A percentile compares a stretch with the other conserved stretches of the same genome.
These are phyloP conservation scores for Fusarium vanettenii DNA, from an alignment of 2,329 filamentous ascomycete genomes.

Conservation along the genomic window DNA sequence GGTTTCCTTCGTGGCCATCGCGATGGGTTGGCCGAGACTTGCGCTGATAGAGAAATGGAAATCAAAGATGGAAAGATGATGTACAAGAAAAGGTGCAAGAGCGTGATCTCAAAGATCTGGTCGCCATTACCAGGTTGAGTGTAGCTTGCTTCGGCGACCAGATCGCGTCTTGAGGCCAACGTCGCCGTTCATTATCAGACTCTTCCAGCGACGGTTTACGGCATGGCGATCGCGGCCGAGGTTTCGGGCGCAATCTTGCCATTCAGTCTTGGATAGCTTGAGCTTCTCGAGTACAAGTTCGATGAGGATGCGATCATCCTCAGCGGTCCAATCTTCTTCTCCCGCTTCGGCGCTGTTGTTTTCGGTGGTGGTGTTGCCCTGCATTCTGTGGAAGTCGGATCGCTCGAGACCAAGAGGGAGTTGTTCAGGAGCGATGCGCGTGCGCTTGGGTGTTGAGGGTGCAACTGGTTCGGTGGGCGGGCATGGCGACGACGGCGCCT, in stretches of 20 bases:
- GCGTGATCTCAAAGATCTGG: background rate
- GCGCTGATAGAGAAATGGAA: conserved; percentile 23
- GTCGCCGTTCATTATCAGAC: conserved; percentile 68
- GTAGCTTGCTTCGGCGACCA: conserved; percentile 59
- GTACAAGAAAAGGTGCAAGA: conserved; percentile 25
- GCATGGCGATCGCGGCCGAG: conserved; percentile 70
- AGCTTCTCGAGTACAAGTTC: conserved; percentile 76
- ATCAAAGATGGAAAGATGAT: conserved; percentile 21
- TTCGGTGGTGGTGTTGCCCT: conserved; percentile 41
- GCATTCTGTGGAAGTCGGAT: conserved; percentile 65
- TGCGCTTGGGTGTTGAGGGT: conserved; percentile 69
- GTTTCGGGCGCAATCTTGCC: conserved; percentile 74
- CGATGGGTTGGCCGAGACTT: conserved; percentile 20
- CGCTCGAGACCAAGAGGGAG: conserved; percentile 70
- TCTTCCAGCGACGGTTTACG: conserved; percentile 72
- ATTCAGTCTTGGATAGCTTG: conserved; percentile 71
- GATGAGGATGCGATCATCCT: conserved; percentile 74
- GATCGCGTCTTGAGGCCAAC: conserved; percentile 66
- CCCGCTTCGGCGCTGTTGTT: conserved; percentile 54
- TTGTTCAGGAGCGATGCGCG: conserved; percentile 69
- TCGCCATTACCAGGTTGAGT: conserved; percentile 65
- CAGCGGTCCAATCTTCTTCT: conserved; percentile 67
- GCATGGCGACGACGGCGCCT: conserved; percentile 27
- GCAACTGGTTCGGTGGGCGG: conserved; percentile 37
- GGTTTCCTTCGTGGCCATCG: conserved; percentile 11